Base-by-base conservation (phyloP, 1,139 yeast genomes). In the Citeromyces hawaiiensis region DNA sequence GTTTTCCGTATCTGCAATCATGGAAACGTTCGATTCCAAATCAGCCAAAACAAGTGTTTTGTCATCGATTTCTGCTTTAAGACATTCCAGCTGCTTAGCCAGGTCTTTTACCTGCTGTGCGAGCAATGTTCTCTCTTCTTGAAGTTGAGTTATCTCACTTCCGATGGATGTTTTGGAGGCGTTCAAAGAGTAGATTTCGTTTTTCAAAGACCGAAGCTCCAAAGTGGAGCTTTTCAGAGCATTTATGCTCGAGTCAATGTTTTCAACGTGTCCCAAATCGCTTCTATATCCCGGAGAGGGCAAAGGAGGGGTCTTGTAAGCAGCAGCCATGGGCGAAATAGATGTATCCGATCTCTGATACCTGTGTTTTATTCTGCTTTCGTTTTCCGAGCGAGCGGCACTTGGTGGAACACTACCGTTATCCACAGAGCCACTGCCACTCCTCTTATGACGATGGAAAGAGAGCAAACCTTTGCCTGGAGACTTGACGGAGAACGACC, bases 371-470 rank as follows among this genome's bases (percentile, higher is more conserved):
- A 13, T 16, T 14, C 34, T 16, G 17, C 17, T 7, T 10, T 30
- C 34, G 11, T 30, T 13, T 30, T 30, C 34, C 34, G 34, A 30
- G 17, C 34, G 34, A 14, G 34, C 17, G 8, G 34, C 16, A 30
- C 15, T 30, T 13, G 15, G 16, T 6, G 15, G 17, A 10, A 6
- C 13, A 7, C 17, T 30, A 4, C 34, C 34, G 11, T 40, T 16
- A 30, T 30, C 34, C 4, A 30, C 34, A 30, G 34, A 30, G 10
- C 34, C 42, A 37, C 57, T 52, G 30, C 49, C 47, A 40, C 46
- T 44, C 36, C 53, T 58, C 37, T 48, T 53, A 39, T 51, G 52
- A 37, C 59, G 50, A 15, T 48, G 50, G 38, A 63, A 54, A 36
- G 62, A 61, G 27, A 40, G 33, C 3, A 37, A 18, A 14, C 23